Evolutionary conservation across 2,329 filamentous ascomycete genomes (phyloP), one percentile per base, ranked within the genome.

Genomic region (Diplodia scrobiculata): DNA sequence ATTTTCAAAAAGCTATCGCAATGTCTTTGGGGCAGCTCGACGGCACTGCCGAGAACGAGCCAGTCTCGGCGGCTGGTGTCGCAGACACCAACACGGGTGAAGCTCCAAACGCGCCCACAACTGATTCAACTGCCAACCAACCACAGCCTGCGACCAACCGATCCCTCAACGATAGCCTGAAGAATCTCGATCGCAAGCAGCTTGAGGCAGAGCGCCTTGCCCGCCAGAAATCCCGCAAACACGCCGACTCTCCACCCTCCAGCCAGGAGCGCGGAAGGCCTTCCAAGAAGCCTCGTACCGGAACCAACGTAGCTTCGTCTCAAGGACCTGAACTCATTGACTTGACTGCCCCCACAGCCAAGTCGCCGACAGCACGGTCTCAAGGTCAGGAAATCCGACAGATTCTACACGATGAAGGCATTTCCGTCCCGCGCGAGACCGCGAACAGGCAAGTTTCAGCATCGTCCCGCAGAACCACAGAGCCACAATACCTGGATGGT

Each of bases 201-300:
- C 95, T 97, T 91, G 94, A 97, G 76, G 83, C 88, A 72, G 92
- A 96, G 74, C 87, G 94, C 48, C 83, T 96, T 14, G 88, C 86
- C 25, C 85, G 93, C 70, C 76, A 87, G 21, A 82, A 79, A 47
- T 83, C 81, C 41, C 79, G 83, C 51, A 91, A 93, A 75, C 84
- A 86, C 41, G 27, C 38, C 2, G 50, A 29, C 25, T 52, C 47
- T 29, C 29, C 14, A 5, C 36, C 14, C 7, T 38, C 45, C 41
- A 50, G 7, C 13, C 58, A 62, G 29, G 10, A 62, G 1, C n/a
- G n/a, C 10, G 62, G 38, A 21, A 41, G 62, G 38, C 48, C n/a
- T 0, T 29, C 25, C 6, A 64, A 64, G 27, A 64, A 36, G n/a
- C 19, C 63, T n/a, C 48, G 48, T 6, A 50, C 36, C 19, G 21